Evolutionary conservation across 2,329 filamentous ascomycete species (phyloP).

Genomic region (Colletotrichum lindemuthianum): DNA sequence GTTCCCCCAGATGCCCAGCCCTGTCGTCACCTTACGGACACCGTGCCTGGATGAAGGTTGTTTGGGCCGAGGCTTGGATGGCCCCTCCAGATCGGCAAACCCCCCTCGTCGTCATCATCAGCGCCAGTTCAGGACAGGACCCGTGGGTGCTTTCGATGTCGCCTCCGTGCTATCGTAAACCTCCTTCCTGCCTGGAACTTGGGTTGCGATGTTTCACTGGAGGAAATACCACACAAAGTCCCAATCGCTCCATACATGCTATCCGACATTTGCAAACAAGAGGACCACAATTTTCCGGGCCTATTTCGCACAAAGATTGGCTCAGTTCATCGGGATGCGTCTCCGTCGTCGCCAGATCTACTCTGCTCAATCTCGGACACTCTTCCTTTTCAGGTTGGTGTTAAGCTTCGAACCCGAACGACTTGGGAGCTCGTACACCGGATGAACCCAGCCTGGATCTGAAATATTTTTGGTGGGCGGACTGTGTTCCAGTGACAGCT

Average conservation of each 20-base stretch:
- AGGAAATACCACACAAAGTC: constrained; percentile 25
- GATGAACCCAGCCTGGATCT: constrained; percentile 25
- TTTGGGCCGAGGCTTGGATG: constrained; percentile 27
- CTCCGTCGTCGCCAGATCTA: constrained; percentile 28
- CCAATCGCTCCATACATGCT: constrained; percentile 17
- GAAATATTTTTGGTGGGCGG: no score
- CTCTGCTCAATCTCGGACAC: constrained; percentile 32
- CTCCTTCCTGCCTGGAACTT: constrained; percentile 18
- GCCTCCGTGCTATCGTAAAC: constrained; percentile 20
- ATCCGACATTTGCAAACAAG: neutral
- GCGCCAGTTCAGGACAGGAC: neutral
- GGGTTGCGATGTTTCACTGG: constrained; percentile 24
- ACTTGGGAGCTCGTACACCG: constrained; percentile 18
- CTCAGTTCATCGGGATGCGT: constrained; percentile 27
- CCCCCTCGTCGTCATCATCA: constrained; percentile 3
- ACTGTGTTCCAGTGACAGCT: no score
- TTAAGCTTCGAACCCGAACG: constrained; percentile 25
- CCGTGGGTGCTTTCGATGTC: constrained; percentile 15
- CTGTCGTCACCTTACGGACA: constrained; percentile 8
- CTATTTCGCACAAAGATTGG: constrained; percentile 13
- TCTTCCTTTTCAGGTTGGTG: constrained; percentile 36
- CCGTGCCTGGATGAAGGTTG: constrained; percentile 4
- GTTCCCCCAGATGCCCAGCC: neutral
- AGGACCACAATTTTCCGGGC: constrained; percentile 13
- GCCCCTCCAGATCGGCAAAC: constrained; percentile 23